Percentiles rank a stretch among this genome's conserved stretches.
Evolutionary conservation across 1,284 basidiomycete species (phyloP).

Genomic region (Ceratobasidium theobromae): DNA sequence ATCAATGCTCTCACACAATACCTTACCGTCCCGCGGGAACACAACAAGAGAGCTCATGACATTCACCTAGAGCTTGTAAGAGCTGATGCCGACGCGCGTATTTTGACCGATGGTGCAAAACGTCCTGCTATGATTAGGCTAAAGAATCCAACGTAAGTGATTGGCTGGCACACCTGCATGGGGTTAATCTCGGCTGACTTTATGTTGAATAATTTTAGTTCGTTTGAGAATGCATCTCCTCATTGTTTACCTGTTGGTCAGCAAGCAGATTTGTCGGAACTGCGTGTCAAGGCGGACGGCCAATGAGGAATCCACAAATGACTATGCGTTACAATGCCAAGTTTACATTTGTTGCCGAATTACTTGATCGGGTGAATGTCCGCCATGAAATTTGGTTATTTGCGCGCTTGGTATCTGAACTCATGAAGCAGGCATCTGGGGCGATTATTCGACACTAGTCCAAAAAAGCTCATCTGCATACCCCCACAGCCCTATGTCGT

Average conservation of each 20-base stretch:
- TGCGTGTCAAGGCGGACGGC: slow-evolving; percentile 43
- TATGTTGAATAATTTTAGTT: slow-evolving; percentile 36
- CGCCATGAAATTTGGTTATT: neutral
- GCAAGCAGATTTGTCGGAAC: slow-evolving; percentile 45
- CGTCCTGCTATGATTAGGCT: slow-evolving; percentile 44
- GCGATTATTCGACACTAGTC: too few species aligned
- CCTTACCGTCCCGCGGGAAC: slow-evolving; percentile 39
- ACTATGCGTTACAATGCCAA: neutral
- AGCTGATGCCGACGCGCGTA: slow-evolving; percentile 45
- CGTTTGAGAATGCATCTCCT: slow-evolving; percentile 46
- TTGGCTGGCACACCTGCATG: slow-evolving; percentile 25
- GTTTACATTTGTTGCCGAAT: neutral
- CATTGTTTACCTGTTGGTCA: slow-evolving; percentile 46
- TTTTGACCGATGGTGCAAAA: slow-evolving; percentile 49
- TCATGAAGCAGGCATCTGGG: neutral
- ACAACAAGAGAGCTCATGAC: slow-evolving; percentile 40
- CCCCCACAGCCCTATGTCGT: too few species aligned
- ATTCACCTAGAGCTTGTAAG: slow-evolving; percentile 46
- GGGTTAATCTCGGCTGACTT: neutral
- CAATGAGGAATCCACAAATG: neutral
- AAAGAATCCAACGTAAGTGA: slow-evolving; percentile 45
- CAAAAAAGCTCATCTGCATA: too few species aligned
- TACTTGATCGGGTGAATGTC: neutral
- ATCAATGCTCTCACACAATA: slow-evolving; percentile 39
- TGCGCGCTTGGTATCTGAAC: neutral